These are phyloP conservation scores for Thelephora ganbajun DNA, from an alignment of 768 basidiomycete species.

Conservation along the genomic window DNA sequence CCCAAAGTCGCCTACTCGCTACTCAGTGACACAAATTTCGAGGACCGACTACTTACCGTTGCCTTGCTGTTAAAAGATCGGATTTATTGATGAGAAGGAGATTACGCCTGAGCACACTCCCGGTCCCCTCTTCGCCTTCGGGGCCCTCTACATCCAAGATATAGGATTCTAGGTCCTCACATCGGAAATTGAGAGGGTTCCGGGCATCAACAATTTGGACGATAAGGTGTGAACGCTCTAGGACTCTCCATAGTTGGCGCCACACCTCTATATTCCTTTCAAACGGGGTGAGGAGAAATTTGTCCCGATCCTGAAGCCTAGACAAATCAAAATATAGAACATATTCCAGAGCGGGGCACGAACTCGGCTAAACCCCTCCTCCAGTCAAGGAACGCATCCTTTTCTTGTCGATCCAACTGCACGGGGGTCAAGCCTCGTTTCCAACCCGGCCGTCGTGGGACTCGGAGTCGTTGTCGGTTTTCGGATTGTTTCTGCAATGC, in stretches of 20 bases:
- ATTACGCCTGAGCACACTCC: constrained; percentile 55
- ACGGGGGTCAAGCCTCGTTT: constrained; percentile 61
- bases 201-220: constrained; percentile 96
- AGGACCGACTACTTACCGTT: constrained; percentile 42
- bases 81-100: constrained; percentile 91
- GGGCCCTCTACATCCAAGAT: constrained; percentile 72
- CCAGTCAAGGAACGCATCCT: constrained; percentile 87
- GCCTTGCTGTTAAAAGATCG: constrained; percentile 75
- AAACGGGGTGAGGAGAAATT: constrained; percentile 87
- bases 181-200: constrained; percentile 85
- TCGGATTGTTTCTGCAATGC: constrained; percentile 61
- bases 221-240: constrained; percentile 87
- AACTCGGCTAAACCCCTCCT: constrained; percentile 82
- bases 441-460: constrained; percentile 87
- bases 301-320: constrained; percentile 79
- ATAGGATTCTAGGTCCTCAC: constrained; percentile 82
- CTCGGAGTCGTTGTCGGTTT: constrained; percentile 62
- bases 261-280: constrained; percentile 98
- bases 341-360: background rate
- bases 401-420: constrained; percentile 81
- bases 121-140: constrained; percentile 71
- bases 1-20: constrained; percentile 60
- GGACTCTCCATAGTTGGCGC: constrained; percentile 94
- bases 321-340: background rate
- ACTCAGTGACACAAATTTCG: background rate